Conservation (phyloP, 192 early-diverging fungal genomes). For the Backusella macrospora region DNA sequence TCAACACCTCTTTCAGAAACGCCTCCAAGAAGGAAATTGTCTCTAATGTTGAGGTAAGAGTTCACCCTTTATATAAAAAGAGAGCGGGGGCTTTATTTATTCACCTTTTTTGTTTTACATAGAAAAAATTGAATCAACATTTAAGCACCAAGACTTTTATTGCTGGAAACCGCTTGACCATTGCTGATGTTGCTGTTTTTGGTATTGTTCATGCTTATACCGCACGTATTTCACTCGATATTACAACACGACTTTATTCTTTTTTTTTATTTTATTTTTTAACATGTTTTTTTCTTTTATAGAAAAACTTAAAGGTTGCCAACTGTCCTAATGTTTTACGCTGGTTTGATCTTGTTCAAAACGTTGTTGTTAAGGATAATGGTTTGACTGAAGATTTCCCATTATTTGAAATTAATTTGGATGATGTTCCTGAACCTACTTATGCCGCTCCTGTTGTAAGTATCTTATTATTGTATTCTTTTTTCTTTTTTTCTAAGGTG, state of each 20-base stretch:
- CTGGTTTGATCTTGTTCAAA: conserved; percentile 83
- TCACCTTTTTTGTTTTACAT: not conserved
- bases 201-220: conserved; percentile 62
- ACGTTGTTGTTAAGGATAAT: conserved; percentile 53
- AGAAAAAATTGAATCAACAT: conserved; percentile 52
- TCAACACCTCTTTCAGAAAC: conserved; percentile 15
- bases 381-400: conserved; percentile 49
- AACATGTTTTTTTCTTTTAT: no score
- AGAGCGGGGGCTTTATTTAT: not conserved
- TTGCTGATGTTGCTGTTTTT: conserved; percentile 72
- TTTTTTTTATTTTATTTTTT: no score
- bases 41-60: conserved; percentile 26
- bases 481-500: not conserved
- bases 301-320: conserved; percentile 35
- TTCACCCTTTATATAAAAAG: no score
- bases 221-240: conserved; percentile 40
- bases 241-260: no score
- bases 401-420: conserved; percentile 41
- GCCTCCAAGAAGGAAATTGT: conserved; percentile 35
- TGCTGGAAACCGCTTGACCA: conserved; percentile 62
- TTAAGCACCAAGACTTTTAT: conserved; percentile 68
- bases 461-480: not conserved
- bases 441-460: conserved; percentile 26
- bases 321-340: conserved; percentile 64
- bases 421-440: conserved; percentile 49